Evolutionary conservation across 2,329 filamentous ascomycete genomes (phyloP).

Genomic region (Fusarium globosum): DNA sequence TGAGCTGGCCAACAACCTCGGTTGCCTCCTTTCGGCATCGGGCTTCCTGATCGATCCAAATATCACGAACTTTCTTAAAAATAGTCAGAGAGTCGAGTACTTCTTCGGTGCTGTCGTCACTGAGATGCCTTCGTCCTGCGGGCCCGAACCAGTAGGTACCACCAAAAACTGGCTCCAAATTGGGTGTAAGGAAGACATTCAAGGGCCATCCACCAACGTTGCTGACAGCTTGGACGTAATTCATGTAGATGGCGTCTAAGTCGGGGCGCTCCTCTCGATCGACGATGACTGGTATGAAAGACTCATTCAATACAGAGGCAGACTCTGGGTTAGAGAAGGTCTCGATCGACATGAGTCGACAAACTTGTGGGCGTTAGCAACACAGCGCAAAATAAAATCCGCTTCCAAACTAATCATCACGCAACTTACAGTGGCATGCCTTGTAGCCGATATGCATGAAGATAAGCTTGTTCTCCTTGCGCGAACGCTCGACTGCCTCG

Average conservation of each 20-base stretch:
- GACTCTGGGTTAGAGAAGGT: constrained; percentile 88
- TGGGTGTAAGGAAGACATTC: constrained; percentile 95
- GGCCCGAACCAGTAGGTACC: constrained; percentile 96
- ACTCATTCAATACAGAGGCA: constrained; percentile 82
- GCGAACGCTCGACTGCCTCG: constrained; percentile 80
- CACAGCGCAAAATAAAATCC: neutral
- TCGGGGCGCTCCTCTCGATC: constrained; percentile 95
- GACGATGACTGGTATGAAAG: constrained; percentile 91
- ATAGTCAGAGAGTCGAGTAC: constrained; percentile 86
- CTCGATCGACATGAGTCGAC: constrained; percentile 92
- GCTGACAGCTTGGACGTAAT: constrained; percentile 94
- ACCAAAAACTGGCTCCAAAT: constrained; percentile 93
- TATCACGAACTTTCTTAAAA: constrained; percentile 77
- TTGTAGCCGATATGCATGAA: constrained; percentile 96
- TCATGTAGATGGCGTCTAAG: constrained; percentile 97
- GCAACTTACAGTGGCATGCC: constrained; percentile 86
- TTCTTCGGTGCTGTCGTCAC: constrained; percentile 60
- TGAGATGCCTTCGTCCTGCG: constrained; percentile 59
- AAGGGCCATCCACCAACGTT: constrained; percentile 93
- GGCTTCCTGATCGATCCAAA: constrained; percentile 87
- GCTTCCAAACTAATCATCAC: constrained; percentile 10
- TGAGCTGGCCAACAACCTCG: constrained; percentile 82
- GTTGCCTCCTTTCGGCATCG: constrained; percentile 85
- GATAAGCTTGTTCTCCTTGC: constrained; percentile 84
- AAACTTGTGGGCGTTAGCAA: constrained; percentile 63